These are phyloP conservation scores for Beauveria pseudobassiana DNA, from an alignment of 2,329 filamentous ascomycete species.

Conservation along the genomic window DNA sequence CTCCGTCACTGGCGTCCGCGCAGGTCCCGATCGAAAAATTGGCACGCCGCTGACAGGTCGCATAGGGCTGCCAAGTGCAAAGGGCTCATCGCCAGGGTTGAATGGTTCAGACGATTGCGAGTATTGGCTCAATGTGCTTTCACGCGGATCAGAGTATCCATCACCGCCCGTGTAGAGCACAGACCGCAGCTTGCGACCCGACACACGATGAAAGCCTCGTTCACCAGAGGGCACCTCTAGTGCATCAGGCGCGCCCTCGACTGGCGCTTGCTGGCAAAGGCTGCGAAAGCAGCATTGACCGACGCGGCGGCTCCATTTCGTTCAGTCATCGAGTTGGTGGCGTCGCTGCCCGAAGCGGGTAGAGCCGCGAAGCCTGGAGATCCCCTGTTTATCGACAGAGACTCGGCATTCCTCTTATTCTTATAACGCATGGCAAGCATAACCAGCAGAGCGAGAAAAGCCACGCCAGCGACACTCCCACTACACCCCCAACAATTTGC, in stretches of 20 bases:
- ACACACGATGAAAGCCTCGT: slow-evolving; percentile 56
- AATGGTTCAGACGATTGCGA: slow-evolving; percentile 41
- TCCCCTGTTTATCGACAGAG: slow-evolving; percentile 17
- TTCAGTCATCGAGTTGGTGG: slow-evolving; percentile 35
- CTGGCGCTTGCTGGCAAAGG: slow-evolving; percentile 34
- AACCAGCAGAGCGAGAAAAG: slow-evolving; percentile 46
- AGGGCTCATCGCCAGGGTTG: slow-evolving; percentile 27
- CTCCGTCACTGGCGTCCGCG: slow-evolving; percentile 52
- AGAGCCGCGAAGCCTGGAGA: slow-evolving; percentile 17
- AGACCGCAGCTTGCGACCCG: slow-evolving; percentile 56
- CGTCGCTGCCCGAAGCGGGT: slow-evolving; percentile 17
- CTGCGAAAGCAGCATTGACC: slow-evolving; percentile 42
- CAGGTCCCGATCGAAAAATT: slow-evolving; percentile 59
- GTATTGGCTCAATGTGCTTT: slow-evolving; percentile 38
- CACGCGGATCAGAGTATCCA: slow-evolving; percentile 48
- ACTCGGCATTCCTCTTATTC: slow-evolving; percentile 35
- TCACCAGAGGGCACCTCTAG: slow-evolving; percentile 34
- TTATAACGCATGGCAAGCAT: slow-evolving; percentile 49
- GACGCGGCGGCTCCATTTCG: slow-evolving; percentile 28
- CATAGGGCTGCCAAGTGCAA: slow-evolving; percentile 52
- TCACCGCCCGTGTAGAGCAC: slow-evolving; percentile 56
- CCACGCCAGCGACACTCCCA: slow-evolving; percentile 51
- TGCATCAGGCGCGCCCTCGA: slow-evolving; percentile 9
- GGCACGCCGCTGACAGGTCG: slow-evolving; percentile 52
- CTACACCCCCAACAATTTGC: slow-evolving; percentile 46